Evolutionary conservation across 331 rosid genomes (phyloP).

Genomic region (Pyracantha coccinea): DNA sequence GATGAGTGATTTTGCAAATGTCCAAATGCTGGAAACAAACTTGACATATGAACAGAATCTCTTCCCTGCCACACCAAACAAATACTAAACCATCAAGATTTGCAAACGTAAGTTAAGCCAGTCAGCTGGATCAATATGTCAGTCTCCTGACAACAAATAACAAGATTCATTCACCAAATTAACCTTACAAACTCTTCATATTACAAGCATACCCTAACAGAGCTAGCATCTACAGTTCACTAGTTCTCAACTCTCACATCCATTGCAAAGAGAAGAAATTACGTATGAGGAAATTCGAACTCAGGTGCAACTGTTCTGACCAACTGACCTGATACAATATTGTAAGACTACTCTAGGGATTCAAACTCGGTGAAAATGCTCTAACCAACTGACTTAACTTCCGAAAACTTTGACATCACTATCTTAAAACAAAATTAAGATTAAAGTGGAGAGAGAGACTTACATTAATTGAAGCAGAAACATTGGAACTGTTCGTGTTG

Average conservation of each 20-base stretch:
- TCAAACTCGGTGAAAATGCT: too few relatives aligned
- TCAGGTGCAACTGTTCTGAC: background rate
- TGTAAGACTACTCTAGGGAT: too few relatives aligned
- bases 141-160: background rate
- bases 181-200: background rate
- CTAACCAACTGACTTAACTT: background rate
- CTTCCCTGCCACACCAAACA: slow-evolving; percentile 38
- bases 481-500: slow-evolving; percentile 20
- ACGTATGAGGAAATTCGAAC: too few relatives aligned
- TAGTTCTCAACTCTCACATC: background rate
- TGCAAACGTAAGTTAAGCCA: background rate
- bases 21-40: slow-evolving; percentile 66
- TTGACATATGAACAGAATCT: slow-evolving; percentile 56
- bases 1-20: slow-evolving; percentile 53
- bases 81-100: background rate
- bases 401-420: background rate
- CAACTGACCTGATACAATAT: background rate
- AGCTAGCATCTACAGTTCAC: background rate
- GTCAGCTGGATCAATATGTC: background rate
- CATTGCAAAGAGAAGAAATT: too few relatives aligned
- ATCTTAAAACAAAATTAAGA: background rate
- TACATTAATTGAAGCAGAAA: slow-evolving; percentile 39
- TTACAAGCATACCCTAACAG: background rate
- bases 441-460: slow-evolving; percentile 16
- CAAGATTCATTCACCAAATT: background rate